Percentiles rank a stretch among this genome's conserved stretches.
phyloP scores from a whole-genome alignment of 1,284 basidiomycete genomes.

The Laetiporus sulphureus region DNA sequence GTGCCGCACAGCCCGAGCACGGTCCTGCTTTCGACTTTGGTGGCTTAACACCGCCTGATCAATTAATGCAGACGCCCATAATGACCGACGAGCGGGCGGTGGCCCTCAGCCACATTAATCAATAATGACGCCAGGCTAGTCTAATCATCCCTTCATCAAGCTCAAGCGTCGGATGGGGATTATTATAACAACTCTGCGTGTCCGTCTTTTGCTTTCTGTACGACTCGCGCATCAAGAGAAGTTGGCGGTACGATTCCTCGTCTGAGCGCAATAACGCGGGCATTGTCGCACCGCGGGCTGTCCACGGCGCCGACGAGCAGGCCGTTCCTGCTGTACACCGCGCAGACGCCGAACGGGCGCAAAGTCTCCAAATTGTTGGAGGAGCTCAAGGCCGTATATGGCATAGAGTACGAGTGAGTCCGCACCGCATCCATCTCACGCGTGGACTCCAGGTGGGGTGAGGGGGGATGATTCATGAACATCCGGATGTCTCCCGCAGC shows the following conservation, averaged over 20 bases:
- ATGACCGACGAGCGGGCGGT: no score
- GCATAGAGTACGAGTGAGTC: slow-evolving; percentile 21
- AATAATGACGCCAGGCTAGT: no score
- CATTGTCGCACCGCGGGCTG: slow-evolving; percentile 6
- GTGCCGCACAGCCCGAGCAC: no score
- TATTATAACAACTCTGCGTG: no score
- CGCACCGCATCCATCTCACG: background rate
- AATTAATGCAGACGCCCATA: no score
- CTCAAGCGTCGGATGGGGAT: no score
- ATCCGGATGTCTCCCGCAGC: no score
- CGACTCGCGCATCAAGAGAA: background rate
- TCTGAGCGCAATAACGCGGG: slow-evolving; percentile 2
- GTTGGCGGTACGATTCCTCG: slow-evolving; percentile 2
- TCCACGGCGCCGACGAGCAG: slow-evolving; percentile 23
- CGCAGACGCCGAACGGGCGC: slow-evolving; percentile 59
- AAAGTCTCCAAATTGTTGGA: slow-evolving; percentile 32
- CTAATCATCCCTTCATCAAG: no score
- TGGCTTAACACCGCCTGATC: no score
- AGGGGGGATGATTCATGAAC: no score
- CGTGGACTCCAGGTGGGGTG: no score
- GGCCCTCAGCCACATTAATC: slow-evolving; percentile 2
- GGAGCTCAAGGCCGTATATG: slow-evolving; percentile 21
- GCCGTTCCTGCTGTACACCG: slow-evolving; percentile 58
- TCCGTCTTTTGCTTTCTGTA: background rate
- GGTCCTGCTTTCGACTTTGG: no score